Evolutionary conservation across 371 early-diverging fungal species (phyloP).

Genomic region (Rhizopus stolonifer): DNA sequence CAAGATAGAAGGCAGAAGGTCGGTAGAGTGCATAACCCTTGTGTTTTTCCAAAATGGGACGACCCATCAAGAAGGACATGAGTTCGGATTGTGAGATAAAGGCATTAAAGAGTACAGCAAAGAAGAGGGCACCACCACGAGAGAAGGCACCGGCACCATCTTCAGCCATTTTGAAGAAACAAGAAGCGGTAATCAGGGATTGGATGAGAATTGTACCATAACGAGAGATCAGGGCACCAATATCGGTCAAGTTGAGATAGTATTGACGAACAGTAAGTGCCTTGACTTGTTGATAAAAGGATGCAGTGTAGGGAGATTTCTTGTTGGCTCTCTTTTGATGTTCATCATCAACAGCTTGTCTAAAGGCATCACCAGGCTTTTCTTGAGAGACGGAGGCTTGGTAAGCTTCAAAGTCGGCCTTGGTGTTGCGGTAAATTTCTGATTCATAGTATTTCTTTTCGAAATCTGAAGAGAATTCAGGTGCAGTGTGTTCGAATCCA

Average conservation of each 20-base stretch:
- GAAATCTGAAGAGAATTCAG: constrained; percentile 52
- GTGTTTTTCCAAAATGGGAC: constrained; percentile 70
- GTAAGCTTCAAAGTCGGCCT: constrained; percentile 46
- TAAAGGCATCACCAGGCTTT: constrained; percentile 53
- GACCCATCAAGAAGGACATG: constrained; percentile 59
- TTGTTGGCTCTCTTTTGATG: constrained; percentile 60
- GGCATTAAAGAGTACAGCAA: constrained; percentile 60
- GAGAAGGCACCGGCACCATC: constrained; percentile 65
- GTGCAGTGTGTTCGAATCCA: constrained; percentile 54
- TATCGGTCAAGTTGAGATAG: constrained; percentile 56
- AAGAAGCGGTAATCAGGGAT: constrained; percentile 70
- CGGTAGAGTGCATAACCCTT: constrained; percentile 67
- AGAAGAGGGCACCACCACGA: constrained; percentile 73
- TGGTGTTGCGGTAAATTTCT: constrained; percentile 26
- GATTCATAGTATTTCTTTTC: constrained; percentile 52
- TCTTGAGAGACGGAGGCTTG: constrained; percentile 34
- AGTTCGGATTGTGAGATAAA: constrained; percentile 61
- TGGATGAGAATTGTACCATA: constrained; percentile 62
- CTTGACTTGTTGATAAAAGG: constrained; percentile 61
- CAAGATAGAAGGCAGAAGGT: constrained; percentile 62
- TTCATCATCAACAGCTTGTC: constrained; percentile 52
- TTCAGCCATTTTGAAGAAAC: constrained; percentile 59
- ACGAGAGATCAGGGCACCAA: constrained; percentile 54
- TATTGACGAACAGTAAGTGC: constrained; percentile 65
- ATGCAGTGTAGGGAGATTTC: constrained; percentile 63